Evolutionary conservation across 116 monocot species (phyloP).

Genomic region (Posidonia oceanica): DNA sequence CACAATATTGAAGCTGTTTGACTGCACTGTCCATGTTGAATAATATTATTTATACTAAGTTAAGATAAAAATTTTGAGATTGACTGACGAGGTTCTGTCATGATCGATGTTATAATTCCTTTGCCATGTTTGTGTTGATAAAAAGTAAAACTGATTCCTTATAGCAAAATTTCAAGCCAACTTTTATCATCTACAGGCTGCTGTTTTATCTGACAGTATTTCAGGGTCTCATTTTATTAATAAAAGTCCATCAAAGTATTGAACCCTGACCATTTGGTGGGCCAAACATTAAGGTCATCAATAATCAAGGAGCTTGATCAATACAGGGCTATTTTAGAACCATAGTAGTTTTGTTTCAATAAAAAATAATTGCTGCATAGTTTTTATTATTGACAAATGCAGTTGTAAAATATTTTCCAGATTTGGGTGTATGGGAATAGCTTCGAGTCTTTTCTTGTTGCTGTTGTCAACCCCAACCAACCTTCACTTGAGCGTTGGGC

Average conservation of each 20-base stretch:
- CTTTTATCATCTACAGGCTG: too few relatives aligned
- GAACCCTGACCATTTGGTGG: not conserved
- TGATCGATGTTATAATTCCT: not conserved
- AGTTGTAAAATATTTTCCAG: conserved; percentile 21
- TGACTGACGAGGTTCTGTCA: not conserved
- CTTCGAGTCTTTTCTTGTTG: conserved; percentile 84
- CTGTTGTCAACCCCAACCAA: conserved; percentile 68
- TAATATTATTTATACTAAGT: too few relatives aligned
- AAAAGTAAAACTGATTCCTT: too few relatives aligned
- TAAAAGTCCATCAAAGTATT: too few relatives aligned
- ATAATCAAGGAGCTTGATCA: not conserved
- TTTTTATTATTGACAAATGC: not conserved
- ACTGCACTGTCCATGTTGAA: not conserved
- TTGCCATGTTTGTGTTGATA: not conserved
- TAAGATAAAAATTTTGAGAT: too few relatives aligned
- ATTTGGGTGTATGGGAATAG: conserved; percentile 98
- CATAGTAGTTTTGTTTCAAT: not conserved
- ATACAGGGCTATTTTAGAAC: not conserved
- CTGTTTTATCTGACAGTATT: too few relatives aligned
- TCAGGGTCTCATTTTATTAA: too few relatives aligned
- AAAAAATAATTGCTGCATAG: not conserved
- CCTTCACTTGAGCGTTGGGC: conserved; percentile 79
- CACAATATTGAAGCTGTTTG: too few relatives aligned
- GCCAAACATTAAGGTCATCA: not conserved
- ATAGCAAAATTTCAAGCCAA: too few relatives aligned